Evolutionary conservation across 352 stramenopile species (phyloP), one percentile per base, ranked within the genome.

Genomic region (Globisporangium nunn): DNA sequence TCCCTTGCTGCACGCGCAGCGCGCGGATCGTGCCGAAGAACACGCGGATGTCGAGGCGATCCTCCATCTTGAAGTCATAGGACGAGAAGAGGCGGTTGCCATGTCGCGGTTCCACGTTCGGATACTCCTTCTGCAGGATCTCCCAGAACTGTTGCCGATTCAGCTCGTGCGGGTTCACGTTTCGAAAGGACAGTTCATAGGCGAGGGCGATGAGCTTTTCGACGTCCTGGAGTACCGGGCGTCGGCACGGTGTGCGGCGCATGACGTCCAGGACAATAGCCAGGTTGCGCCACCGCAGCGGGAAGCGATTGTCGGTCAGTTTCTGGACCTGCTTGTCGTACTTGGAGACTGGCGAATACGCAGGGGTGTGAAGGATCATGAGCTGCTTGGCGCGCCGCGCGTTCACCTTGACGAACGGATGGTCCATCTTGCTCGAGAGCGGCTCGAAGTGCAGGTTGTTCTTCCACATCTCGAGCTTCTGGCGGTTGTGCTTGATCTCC

Each of bases 11-110:
- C 11, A 86, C 70, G 0, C 75, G 65, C 75, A 88, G 63, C 0
- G 73, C 73, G 12, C 78, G 67, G 31, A 86, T 56, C 4, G 71
- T 78, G 10, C 67, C 71, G 15, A 86, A 61, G 48, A 88, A 65
- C 30, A 83, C 50, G n/a, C 78, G 71, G 37, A 81, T 72, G 53
- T 88, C 78, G 7, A 86, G 54, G 0, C 57, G 61, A 45, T 86
- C 78, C 14, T 70, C 56, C 44, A 88, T 70, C 3, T 54, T 53
- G 52, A 58, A 72, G 60, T 88, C 78, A 41, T 75, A 88, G 18
- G 73, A 86, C 37, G 78, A 88, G 52, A 78, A 88, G 28, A 88
- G 59, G 23, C 75, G 71, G 39, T 86, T 86, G 3, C 68, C 67
- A 37, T 79, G 64, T 15, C 70, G 67, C 3, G 64, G 29, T n/a